Base-by-base conservation (phyloP, 495 filamentous ascomycete species). In the Tuber microsphaerosporum region DNA sequence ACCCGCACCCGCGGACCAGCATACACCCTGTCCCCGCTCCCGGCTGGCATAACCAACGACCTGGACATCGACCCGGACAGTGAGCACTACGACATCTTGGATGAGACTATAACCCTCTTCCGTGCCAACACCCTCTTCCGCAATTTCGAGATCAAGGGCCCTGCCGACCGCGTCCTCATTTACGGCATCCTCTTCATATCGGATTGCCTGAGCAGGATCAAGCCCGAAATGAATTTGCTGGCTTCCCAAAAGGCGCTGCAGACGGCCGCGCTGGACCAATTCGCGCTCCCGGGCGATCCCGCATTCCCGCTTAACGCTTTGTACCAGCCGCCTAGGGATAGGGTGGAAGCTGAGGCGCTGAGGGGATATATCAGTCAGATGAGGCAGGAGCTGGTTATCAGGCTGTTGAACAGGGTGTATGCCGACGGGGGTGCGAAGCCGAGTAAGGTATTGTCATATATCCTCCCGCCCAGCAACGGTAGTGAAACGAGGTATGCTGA, bases 141-240 rank as follows among this genome's bases (percentile, higher is more conserved):
- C 79, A 99, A 99, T 87, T 99, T 99, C 83, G 96, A 97, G 87
- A 97, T 98, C 89, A 94, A 97, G 83, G 95, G 95, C 26, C 92
- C 93, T 44, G 95, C 95, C 73, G 95, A 99, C 85, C 89, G 96
- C 69, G 89, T 97, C 84, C 86, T 99, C 75, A 95, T 99, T 80
- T 99, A 99, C 85, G 94, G 94, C 72, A 98, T 97, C 82, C 87
- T 97, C 77, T 97, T 94, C 85, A 87, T 98, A 79, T 92, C 89
- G 82, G 94, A 97, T 82, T 93, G 92, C 77, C 86, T 99, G 83
- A 85, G 87, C 75, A 94, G 94, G 88, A 91, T 99, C 80, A 91
- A 90, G 85, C 90, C 93, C 61, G 85, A 81, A 14, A 91, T 91
- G 90, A 84, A 81, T 34, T 26, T 73, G 73, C 48, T 79, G 44